A percentile compares a stretch with the other conserved stretches of the same genome.
These are phyloP conservation scores for Chlorella sp. DNA, from an alignment of 139 green algal species.

Conservation along the genomic window DNA sequence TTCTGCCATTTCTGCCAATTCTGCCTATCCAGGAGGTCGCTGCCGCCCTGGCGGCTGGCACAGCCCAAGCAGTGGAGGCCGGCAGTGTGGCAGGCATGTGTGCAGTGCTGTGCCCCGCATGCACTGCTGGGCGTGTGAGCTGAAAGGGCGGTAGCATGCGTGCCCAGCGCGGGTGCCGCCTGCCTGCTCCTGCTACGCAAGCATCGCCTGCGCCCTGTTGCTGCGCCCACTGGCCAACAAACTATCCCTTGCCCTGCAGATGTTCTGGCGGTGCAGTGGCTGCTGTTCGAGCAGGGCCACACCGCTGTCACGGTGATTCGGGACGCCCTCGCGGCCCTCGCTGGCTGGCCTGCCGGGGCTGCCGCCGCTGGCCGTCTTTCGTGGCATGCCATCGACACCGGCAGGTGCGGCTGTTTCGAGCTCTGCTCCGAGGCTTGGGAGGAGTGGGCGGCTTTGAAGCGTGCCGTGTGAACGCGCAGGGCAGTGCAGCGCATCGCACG, in stretches of 20 bases:
- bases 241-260: too few species aligned
- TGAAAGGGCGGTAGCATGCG: too few species aligned
- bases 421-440: too few species aligned
- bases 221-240: too few species aligned
- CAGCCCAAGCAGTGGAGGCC: neutral
- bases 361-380: neutral
- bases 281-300: neutral
- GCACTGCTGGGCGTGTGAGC: too few species aligned
- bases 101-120: too few species aligned
- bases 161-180: too few species aligned
- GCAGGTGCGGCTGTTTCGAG: neutral
- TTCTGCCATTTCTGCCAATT: too few species aligned
- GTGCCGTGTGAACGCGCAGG: neutral
- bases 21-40: neutral
- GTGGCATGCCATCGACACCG: neutral
- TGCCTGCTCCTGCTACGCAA: too few species aligned
- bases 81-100: neutral
- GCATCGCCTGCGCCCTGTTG: too few species aligned
- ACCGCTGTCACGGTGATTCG: neutral
- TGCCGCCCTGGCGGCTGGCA: neutral
- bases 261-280: neutral
- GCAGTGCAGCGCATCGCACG: too few species aligned
- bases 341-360: neutral
- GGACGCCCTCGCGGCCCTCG: neutral
- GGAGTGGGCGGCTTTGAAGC: neutral